phyloP scores from a whole-genome alignment of 306 rosid genomes.

The Ammopiptanthus mongolicus region DNA sequence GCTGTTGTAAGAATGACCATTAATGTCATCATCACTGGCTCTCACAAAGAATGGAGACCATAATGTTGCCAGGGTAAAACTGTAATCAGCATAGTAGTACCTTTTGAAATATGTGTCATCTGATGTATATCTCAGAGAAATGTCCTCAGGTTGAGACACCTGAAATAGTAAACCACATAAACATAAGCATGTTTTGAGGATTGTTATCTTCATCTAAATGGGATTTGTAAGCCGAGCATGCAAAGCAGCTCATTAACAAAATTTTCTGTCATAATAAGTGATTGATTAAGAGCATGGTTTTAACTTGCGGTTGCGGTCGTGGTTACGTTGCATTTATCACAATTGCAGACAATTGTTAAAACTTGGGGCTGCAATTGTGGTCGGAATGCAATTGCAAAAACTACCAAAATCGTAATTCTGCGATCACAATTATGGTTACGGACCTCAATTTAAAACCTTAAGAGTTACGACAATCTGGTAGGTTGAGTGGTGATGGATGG shows the following conservation, averaged over 20 bases:
- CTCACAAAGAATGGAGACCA: conserved; percentile 82
- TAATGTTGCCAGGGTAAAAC: conserved; percentile 57
- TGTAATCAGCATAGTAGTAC: conserved; percentile 53
- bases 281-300: background rate
- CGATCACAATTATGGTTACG: too few relatives aligned
- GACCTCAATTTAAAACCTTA: background rate
- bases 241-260: background rate
- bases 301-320: background rate
- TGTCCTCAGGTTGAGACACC: conserved; percentile 65
- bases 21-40: conserved; percentile 38
- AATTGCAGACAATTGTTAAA: too few relatives aligned
- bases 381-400: too few relatives aligned
- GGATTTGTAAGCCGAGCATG: background rate
- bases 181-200: background rate
- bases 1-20: conserved; percentile 39
- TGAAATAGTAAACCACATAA: conserved; percentile 21
- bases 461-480: background rate
- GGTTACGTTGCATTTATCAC: too few relatives aligned
- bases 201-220: background rate
- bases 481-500: background rate
- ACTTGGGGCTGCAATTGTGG: too few relatives aligned
- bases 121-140: conserved; percentile 33
- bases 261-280: background rate
- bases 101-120: conserved; percentile 40
- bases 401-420: too few relatives aligned